These are phyloP conservation scores for Torulaspora globosa DNA, from an alignment of 1,139 yeast species.

Conservation along the genomic window DNA sequence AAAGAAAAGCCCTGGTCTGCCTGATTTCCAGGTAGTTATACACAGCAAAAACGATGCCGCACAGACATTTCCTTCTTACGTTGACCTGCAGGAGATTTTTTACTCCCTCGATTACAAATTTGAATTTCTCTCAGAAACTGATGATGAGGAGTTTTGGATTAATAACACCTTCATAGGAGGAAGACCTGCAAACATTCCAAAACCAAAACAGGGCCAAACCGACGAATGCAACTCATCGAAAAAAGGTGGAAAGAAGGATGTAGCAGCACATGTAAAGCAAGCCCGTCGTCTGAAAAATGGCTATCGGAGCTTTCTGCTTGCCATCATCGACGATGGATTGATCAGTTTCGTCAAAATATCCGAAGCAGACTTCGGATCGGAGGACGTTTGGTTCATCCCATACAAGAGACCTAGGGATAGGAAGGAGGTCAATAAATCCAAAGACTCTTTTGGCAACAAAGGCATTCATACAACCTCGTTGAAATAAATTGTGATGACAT, in stretches of 20 bases:
- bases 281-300: constrained; percentile 46
- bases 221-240: constrained; percentile 25
- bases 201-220: constrained; percentile 21
- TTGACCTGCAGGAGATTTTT: constrained; percentile 33
- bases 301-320: constrained; percentile 51
- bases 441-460: constrained; percentile 41
- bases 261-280: constrained; percentile 27
- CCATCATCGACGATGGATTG: constrained; percentile 68
- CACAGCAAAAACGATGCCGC: constrained; percentile 45
- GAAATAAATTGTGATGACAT: background rate
- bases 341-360: constrained; percentile 60
- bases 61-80: constrained; percentile 50
- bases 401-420: constrained; percentile 1
- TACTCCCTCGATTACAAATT: constrained; percentile 30
- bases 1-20: constrained; percentile 63
- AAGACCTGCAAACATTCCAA: constrained; percentile 27
- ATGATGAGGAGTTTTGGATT: constrained; percentile 26
- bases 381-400: constrained; percentile 36
- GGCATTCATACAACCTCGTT: constrained; percentile 12
- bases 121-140: constrained; percentile 24
- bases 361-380: constrained; percentile 55
- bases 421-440: constrained; percentile 4
- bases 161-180: constrained; percentile 26
- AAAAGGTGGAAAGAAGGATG: constrained; percentile 33
- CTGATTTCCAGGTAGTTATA: constrained; percentile 72